Evolutionary conservation across 768 basidiomycete species (phyloP).

Genomic region (Suillus subaureus): DNA sequence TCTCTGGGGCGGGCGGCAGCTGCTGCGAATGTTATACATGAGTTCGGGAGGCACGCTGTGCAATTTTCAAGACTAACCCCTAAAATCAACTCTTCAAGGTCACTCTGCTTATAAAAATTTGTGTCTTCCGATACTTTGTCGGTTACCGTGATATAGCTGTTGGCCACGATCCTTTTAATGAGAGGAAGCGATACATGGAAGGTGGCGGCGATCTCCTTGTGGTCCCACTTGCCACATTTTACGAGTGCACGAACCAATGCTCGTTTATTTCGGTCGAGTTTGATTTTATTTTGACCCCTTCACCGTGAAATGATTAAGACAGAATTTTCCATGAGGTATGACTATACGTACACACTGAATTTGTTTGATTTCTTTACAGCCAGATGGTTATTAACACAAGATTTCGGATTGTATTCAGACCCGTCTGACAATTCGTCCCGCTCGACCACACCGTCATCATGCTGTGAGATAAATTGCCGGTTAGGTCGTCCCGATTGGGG

Average conservation of each 20-base stretch:
- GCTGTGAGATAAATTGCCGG: neutral
- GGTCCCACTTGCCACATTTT: neutral
- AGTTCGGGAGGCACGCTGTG: neutral
- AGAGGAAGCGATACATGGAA: neutral
- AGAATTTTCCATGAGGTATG: neutral
- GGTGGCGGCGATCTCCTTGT: neutral
- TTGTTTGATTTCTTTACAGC: neutral
- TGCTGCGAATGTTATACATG: neutral
- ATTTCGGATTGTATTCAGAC: neutral
- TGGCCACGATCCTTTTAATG: neutral
- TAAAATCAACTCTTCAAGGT: neutral
- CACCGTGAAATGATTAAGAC: neutral
- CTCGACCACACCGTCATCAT: neutral
- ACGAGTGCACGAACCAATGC: neutral
- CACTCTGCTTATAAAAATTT: neutral
- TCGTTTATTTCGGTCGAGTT: neutral
- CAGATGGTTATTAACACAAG: neutral
- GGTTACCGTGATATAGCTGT: neutral
- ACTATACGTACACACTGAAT: neutral
- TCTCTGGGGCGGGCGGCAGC: neutral
- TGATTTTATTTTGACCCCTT: neutral
- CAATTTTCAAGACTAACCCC: neutral
- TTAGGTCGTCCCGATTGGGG: neutral
- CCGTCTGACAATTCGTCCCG: neutral
- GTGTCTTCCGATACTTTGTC: neutral